Evolutionary conservation across 1,284 basidiomycete genomes (phyloP), one percentile per base, ranked within the genome.

Genomic region (Ganoderma boninense): DNA sequence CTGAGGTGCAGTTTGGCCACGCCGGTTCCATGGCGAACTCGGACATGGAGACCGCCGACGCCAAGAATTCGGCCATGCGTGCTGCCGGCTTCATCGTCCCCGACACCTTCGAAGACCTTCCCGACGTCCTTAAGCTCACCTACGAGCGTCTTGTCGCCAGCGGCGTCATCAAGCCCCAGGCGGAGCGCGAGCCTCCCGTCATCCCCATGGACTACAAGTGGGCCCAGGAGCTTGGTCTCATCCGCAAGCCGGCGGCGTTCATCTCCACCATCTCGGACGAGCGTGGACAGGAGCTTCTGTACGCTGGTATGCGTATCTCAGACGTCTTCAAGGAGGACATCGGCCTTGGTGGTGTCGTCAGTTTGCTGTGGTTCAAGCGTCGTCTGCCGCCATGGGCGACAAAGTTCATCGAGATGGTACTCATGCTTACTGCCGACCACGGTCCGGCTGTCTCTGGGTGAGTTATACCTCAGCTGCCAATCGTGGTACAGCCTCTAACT

Each of bases 201-300:
- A 99, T 99, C 81, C 97, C 97, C 38, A 97, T 99, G 95, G 97
- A 99, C 87, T 99, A 99, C 93, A 98, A 99, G 88, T 99, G 97
- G 97, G 97, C 97, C 59, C 93, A 95, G 87, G 97, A 99, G 86
- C 93, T 99, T 70, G 97, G 97, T 70, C 92, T 99, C 82, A 97
- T 99, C 83, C 94, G 97, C 80, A 99, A 99, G 87, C 97, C 97
- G 54, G 97, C 97, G 59, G 97, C 97, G 16, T 99, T 99, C 89
- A 99, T 99, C 87, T 98, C 97, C 66, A 99, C 98, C 76, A 99
- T 99, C 84, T 98, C 97, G 70, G 98, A 99, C 85, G 98, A 99
- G 89, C 95, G 97, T 80, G 97, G 97, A 4, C 97, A 98, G 82
- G 98, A 99, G 87, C 90, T 99, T 73, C 87, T 99, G 80, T 99